Evolutionary conservation across 345 rosid genomes (phyloP).

Genomic region (Hibiscus syriacus): DNA sequence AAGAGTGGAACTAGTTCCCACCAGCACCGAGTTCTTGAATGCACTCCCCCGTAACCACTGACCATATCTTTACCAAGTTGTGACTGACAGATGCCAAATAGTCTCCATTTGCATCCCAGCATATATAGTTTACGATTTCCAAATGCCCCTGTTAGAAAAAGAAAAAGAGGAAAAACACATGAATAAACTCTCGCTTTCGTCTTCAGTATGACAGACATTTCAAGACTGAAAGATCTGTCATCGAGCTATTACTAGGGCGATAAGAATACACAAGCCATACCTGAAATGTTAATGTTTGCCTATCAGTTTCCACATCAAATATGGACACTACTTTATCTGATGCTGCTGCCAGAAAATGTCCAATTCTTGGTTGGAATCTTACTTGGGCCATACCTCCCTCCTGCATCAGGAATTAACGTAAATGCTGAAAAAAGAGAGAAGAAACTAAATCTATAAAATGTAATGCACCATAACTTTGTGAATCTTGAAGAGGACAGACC

Average conservation of each 20-base stretch:
- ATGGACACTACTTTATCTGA: slow-evolving; percentile 55
- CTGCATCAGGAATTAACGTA: slow-evolving; percentile 17
- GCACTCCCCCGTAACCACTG: slow-evolving; percentile 49
- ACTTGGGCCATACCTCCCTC: slow-evolving; percentile 62
- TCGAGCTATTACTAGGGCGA: background rate
- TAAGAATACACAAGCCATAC: slow-evolving; percentile 20
- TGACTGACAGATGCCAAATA: slow-evolving; percentile 58
- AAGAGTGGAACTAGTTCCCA: slow-evolving; percentile 52
- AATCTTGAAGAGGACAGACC: background rate
- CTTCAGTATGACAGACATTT: background rate
- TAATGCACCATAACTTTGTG: background rate
- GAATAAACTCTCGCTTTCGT: background rate
- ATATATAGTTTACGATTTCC: slow-evolving; percentile 47
- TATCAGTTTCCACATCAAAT: slow-evolving; percentile 54
- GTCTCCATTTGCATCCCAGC: slow-evolving; percentile 64
- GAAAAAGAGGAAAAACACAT: background rate
- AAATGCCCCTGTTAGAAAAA: slow-evolving; percentile 40
- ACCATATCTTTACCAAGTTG: slow-evolving; percentile 63
- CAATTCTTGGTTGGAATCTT: slow-evolving; percentile 60
- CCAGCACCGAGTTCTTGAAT: slow-evolving; percentile 45
- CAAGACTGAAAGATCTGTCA: background rate
- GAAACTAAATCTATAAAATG: background rate
- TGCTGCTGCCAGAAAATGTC: slow-evolving; percentile 58
- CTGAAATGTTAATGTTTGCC: slow-evolving; percentile 37
- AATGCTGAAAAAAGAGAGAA: background rate